Evolutionary conservation across 345 rosid species (phyloP).

Genomic region (Eutrema japonicum): DNA sequence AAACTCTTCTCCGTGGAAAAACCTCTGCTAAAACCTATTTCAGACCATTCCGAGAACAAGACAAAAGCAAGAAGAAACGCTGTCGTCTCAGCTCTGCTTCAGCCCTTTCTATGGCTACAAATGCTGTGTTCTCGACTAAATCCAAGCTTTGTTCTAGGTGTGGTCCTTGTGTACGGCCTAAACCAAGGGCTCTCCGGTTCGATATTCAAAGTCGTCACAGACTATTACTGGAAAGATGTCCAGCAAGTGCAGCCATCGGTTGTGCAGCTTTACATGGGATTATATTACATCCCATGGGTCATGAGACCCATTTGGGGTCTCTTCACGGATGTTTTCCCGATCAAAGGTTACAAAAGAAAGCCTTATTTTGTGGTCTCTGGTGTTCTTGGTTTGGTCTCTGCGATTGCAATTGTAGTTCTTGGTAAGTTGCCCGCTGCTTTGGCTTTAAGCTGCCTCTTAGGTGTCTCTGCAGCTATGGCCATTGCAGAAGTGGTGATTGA

Average conservation of each 20-base stretch:
- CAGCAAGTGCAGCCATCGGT: slow-evolving; percentile 73
- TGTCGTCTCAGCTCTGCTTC: slow-evolving; percentile 48
- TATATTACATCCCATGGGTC: slow-evolving; percentile 81
- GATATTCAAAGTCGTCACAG: slow-evolving; percentile 73
- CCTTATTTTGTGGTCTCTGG: slow-evolving; percentile 78
- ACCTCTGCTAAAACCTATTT: too few species aligned
- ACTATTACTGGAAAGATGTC: slow-evolving; percentile 87
- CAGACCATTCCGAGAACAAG: slow-evolving; percentile 28
- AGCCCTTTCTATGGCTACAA: slow-evolving; percentile 73
- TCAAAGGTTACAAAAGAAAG: slow-evolving; percentile 68
- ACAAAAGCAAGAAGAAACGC: slow-evolving; percentile 28
- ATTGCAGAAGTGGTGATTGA: slow-evolving; percentile 86
- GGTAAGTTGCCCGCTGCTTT: slow-evolving; percentile 56
- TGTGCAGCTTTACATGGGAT: slow-evolving; percentile 72
- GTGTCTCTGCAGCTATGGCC: slow-evolving; percentile 71
- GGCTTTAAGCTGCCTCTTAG: slow-evolving; percentile 67
- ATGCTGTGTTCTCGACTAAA: slow-evolving; percentile 67
- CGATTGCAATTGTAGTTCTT: slow-evolving; percentile 53
- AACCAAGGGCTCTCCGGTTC: slow-evolving; percentile 79
- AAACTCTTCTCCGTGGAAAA: slow-evolving; percentile 32
- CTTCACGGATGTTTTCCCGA: slow-evolving; percentile 72
- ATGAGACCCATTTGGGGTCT: slow-evolving; percentile 87
- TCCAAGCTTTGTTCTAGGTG: slow-evolving; percentile 66
- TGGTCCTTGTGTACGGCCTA: slow-evolving; percentile 72
- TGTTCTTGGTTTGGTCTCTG: slow-evolving; percentile 58